These are phyloP conservation scores for Cyberlindnera maritima DNA, from an alignment of 805 yeast species.

Conservation along the genomic window DNA sequence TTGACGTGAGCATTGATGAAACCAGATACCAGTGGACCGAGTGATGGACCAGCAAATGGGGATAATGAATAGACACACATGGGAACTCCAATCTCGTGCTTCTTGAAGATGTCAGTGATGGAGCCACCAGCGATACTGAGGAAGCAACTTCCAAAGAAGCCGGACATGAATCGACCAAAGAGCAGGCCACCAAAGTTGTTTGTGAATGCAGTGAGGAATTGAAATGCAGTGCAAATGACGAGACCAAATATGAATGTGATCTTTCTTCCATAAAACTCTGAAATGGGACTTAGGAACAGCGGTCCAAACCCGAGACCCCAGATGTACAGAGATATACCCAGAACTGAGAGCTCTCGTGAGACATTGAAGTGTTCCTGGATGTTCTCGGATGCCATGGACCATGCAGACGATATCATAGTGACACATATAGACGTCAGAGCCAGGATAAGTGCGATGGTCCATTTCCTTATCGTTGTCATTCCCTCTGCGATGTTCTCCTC, in stretches of 20 bases:
- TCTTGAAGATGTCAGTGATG: conserved; percentile 65
- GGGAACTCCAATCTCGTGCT: conserved; percentile 61
- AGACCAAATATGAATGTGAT: conserved; percentile 58
- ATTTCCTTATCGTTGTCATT: conserved; percentile 48
- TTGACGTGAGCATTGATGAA: conserved; percentile 44
- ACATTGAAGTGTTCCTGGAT: conserved; percentile 46
- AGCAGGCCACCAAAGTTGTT: conserved; percentile 61
- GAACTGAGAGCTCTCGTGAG: conserved; percentile 51
- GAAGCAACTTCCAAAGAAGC: conserved; percentile 73
- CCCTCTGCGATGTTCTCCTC: conserved; percentile 32
- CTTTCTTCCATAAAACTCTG: conserved; percentile 64
- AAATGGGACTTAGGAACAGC: conserved; percentile 60
- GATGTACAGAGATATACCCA: conserved; percentile 63
- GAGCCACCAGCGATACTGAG: conserved; percentile 77
- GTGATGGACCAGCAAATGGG: conserved; percentile 67
- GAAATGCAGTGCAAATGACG: conserved; percentile 56
- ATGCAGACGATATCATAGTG: conserved; percentile 68
- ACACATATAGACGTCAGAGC: conserved; percentile 57
- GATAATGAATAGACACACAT: conserved; percentile 63
- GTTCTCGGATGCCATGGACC: conserved; percentile 58
- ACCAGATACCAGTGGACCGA: conserved; percentile 65
- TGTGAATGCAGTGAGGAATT: conserved; percentile 53
- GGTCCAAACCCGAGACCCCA: conserved; percentile 72
- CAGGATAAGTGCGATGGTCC: conserved; percentile 52
- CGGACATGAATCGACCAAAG: conserved; percentile 64